Evolutionary conservation across 768 basidiomycete species (phyloP), one percentile per base, ranked within the genome.

Genomic region (Candolleomyces eurysporus): DNA sequence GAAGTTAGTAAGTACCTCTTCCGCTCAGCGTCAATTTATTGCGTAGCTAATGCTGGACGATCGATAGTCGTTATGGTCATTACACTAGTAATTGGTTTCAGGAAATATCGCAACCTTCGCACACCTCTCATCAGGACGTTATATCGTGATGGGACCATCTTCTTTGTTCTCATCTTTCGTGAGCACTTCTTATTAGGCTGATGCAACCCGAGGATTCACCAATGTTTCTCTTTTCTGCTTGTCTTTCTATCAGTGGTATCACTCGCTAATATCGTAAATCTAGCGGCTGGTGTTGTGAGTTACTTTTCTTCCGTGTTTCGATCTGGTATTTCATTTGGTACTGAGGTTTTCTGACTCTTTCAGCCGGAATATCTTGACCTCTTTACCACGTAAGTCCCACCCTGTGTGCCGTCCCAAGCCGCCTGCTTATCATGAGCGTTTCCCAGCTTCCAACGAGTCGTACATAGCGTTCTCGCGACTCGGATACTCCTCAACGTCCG

Each of bases 91-190:
- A 61, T 70, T 32, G 67, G 69, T 6, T 14, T 69, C 26, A 65
- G 57, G 13, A 64, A 62, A 31, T 71, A 65, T 52, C 62, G 69
- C 19, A 60, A 67, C 50, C 62, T 65, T 3, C 52, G 54, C 30
- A 72, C 65, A 48, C 64, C 63, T 0, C 57, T 72, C 1, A 59
- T 72, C 10, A 49, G 54, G 6, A 64, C 66, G 2, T 48, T 72
- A 0, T 72, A 68, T 53, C 64, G 66, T 21, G 71, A 72, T 32
- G 69, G 71, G 2, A 61, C 66, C 46, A 61, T 61, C n/a, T 71
- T 68, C 53, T 72, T 68, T 31, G 21, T 72, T 6, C 66, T 66
- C 51, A 45, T 71, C 16, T 68, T 64, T 57, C 21, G 69, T 72
- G 46, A 39, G 69, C 61, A 5, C n/a, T 19, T 52, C 31, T 13